phyloP scores from a whole-genome alignment of 1,284 basidiomycete genomes.

The Cutaneotrichosporon sp. region DNA sequence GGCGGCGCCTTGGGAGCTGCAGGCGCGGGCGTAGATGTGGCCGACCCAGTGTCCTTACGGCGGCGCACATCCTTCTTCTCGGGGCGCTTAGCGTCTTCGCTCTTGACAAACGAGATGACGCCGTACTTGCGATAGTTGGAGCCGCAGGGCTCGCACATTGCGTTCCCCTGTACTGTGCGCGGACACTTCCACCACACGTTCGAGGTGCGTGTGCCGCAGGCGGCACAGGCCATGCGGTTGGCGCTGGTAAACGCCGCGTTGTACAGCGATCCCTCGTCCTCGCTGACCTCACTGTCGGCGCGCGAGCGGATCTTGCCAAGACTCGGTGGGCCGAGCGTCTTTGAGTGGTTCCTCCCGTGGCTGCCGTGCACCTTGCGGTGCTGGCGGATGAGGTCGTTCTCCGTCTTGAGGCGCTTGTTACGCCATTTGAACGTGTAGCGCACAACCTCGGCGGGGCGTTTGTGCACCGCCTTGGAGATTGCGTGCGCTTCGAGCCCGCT shows the following conservation, averaged over 20 bases:
- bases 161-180: conserved; percentile 64
- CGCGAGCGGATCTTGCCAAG: conserved; percentile 41
- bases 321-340: conserved; percentile 46
- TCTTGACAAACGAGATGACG: conserved; percentile 56
- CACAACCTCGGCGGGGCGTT: conserved; percentile 47
- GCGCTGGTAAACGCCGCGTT: conserved; percentile 23
- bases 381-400: conserved; percentile 48
- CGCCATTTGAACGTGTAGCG: conserved; percentile 53
- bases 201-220: conserved; percentile 72
- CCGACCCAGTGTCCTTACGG: conserved; percentile 55
- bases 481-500: conserved; percentile 51
- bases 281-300: conserved; percentile 54
- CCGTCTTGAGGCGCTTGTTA: conserved; percentile 47
- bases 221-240: conserved; percentile 60
- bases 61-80: conserved; percentile 59
- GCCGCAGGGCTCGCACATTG: conserved; percentile 79
- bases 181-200: conserved; percentile 82
- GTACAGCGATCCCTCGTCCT: conserved; percentile 55
- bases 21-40: conserved; percentile 43
- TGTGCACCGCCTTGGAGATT: conserved; percentile 39
- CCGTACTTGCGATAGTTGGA: conserved; percentile 79
- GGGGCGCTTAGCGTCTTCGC: conserved; percentile 43
- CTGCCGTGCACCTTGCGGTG: conserved; percentile 42
- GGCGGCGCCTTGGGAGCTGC: conserved; percentile 61
- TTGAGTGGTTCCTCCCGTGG: conserved; percentile 41